These are phyloP conservation scores for Achlya hypogyna DNA, from an alignment of 352 stramenopile genomes.

Conservation along the genomic window DNA sequence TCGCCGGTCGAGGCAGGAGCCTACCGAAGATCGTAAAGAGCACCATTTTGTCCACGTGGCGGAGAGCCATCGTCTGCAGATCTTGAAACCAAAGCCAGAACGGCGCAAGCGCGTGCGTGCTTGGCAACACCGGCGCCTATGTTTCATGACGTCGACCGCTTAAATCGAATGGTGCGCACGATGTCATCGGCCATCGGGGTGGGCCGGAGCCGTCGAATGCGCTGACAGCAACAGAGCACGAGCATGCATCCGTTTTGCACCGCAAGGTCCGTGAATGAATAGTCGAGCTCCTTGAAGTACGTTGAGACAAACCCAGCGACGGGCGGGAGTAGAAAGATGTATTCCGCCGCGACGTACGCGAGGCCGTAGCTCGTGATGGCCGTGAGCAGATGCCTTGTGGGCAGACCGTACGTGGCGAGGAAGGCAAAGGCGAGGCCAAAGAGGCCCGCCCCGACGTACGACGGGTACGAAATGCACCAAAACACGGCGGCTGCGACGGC, in stretches of 20 bases:
- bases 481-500: slow-evolving; percentile 19
- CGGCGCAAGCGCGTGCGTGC: slow-evolving; percentile 43
- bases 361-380: slow-evolving; percentile 60
- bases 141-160: neutral
- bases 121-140: neutral
- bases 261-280: slow-evolving; percentile 62
- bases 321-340: slow-evolving; percentile 51
- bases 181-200: neutral
- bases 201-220: neutral
- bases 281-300: slow-evolving; percentile 55
- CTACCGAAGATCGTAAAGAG: slow-evolving; percentile 73
- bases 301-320: slow-evolving; percentile 29
- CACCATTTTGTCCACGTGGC: slow-evolving; percentile 69
- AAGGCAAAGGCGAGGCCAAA: slow-evolving; percentile 27
- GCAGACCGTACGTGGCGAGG: slow-evolving; percentile 52
- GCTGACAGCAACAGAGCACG: slow-evolving; percentile 69
- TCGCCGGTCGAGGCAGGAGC: neutral
- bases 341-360: slow-evolving; percentile 44
- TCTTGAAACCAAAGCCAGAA: slow-evolving; percentile 59
- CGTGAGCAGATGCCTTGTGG: slow-evolving; percentile 40
- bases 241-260: slow-evolving; percentile 66
- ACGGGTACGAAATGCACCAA: slow-evolving; percentile 47
- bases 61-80: slow-evolving; percentile 59
- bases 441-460: slow-evolving; percentile 63
- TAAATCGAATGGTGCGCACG: neutral